Base-by-base conservation (phyloP, 192 early-diverging fungal species). In the Dimargaris verticillata region DNA sequence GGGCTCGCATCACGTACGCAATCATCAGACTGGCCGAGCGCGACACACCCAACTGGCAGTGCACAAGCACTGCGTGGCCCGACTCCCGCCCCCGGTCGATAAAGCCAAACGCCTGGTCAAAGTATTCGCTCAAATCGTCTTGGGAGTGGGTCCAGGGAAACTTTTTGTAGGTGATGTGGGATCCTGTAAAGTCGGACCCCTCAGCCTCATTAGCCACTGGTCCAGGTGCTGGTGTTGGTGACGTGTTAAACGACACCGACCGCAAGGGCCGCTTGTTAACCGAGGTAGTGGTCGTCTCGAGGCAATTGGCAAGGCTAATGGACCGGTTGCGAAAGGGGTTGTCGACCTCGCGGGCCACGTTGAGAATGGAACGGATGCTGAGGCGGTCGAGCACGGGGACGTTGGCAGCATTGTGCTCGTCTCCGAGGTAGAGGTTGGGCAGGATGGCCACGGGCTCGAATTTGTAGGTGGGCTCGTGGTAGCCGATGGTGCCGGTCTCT, bases 11-110 rank as follows among this genome's bases (percentile, higher is more conserved):
- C 55, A 91, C 84, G 71, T 89, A 92, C 3, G 87, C 89, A 57
- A 95, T 88, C 14, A 92, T 80, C 47, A 95, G 66, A 0, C 82
- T 80, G 10, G 91, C 91, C 24, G 89, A 92, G 53, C 92, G 74
- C 22, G 92, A 89, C 24, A 95, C 83, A 28, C 92, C 92, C 63
- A 87, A 75, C 65, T 91, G 86, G 75, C 92, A 95, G 62, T 88
- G 84, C 11, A 95, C 84, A 17, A 95, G 72, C 12, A 95, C 77
- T 33, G 78, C 70, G 46, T 74, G 60, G 45, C 78, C 77, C 13
- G 63, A 50, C 7, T 24, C 61, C 28, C 80, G 67, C 12, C 81
- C 80, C 42, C 63, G 66, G 62, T 88, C 79, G 63, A 93, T 91
- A 61, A 76, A 80, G 28, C 60, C 74, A 58, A 89, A 82, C 14